These are phyloP conservation scores for Candida ponderosae DNA, from an alignment of 805 yeast species.

Conservation along the genomic window DNA sequence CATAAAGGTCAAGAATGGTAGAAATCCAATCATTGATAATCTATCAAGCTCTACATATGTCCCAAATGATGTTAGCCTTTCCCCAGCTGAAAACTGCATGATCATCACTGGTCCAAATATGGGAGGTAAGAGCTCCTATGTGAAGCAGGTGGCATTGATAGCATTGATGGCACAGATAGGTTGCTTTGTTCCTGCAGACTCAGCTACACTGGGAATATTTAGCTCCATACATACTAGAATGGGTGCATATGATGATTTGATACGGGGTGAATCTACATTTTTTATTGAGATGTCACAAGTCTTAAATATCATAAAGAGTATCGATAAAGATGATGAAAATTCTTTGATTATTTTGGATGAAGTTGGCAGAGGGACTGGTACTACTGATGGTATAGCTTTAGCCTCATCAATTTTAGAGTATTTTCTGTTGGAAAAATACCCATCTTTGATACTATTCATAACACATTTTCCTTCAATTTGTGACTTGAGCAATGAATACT, in stretches of 20 bases:
- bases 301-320: constrained; percentile 62
- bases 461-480: constrained; percentile 96
- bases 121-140: constrained; percentile 95
- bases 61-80: constrained; percentile 74
- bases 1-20: constrained; percentile 52
- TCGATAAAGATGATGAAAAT: constrained; percentile 45
- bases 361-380: constrained; percentile 72
- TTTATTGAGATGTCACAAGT: constrained; percentile 96
- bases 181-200: constrained; percentile 75
- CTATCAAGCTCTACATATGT: constrained; percentile 28
- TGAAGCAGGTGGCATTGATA: constrained; percentile 80
- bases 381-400: constrained; percentile 95
- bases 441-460: constrained; percentile 81
- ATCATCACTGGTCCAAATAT: constrained; percentile 94
- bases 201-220: constrained; percentile 72
- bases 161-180: constrained; percentile 85
- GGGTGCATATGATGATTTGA: constrained; percentile 96
- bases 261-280: constrained; percentile 93
- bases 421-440: constrained; percentile 46
- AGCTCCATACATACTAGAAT: constrained; percentile 92
- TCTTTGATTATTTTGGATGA: constrained; percentile 88
- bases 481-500: constrained; percentile 52
- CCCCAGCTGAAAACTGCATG: constrained; percentile 50
- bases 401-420: constrained; percentile 94
- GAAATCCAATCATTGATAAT: constrained; percentile 86